phyloP scores from a whole-genome alignment of 2,329 filamentous ascomycete genomes.

The Colletotrichum cereale region DNA sequence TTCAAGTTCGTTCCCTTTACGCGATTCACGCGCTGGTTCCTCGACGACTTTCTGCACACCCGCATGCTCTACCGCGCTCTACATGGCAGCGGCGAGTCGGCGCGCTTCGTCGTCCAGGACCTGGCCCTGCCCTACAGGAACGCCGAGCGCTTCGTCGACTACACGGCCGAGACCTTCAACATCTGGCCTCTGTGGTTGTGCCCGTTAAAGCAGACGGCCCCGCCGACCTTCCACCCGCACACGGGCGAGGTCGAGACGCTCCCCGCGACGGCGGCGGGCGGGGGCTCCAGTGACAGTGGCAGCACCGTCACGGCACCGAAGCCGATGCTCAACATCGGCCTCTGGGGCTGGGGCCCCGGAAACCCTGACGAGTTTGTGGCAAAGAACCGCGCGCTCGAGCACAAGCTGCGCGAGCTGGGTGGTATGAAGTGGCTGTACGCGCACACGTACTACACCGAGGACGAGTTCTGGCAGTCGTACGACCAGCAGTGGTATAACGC shows the following conservation, averaged over 20 bases:
- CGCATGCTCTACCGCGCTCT: constrained; percentile 80
- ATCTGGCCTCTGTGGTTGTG: constrained; percentile 74
- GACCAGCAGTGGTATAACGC: constrained; percentile 70
- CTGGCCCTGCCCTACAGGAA: constrained; percentile 68
- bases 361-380: constrained; percentile 70
- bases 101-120: constrained; percentile 77
- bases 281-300: neutral
- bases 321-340: constrained; percentile 73
- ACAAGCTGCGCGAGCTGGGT: constrained; percentile 74
- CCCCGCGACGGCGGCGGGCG: neutral
- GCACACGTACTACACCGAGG: constrained; percentile 83
- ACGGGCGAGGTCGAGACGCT: constrained; percentile 52
- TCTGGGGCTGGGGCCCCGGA: constrained; percentile 83
- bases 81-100: constrained; percentile 74
- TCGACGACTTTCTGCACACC: constrained; percentile 80
- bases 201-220: constrained; percentile 61
- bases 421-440: constrained; percentile 92
- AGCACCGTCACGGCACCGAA: constrained; percentile 31
- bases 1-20: constrained; percentile 76
- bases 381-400: constrained; percentile 79
- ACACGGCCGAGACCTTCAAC: constrained; percentile 61
- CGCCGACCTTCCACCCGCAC: constrained; percentile 69
- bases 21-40: constrained; percentile 73
- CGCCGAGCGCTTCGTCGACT: constrained; percentile 67
- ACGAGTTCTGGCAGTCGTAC: constrained; percentile 77